Conservation (phyloP, 2,329 filamentous ascomycete genomes). For the Calonectria pseudoreteaudii region DNA sequence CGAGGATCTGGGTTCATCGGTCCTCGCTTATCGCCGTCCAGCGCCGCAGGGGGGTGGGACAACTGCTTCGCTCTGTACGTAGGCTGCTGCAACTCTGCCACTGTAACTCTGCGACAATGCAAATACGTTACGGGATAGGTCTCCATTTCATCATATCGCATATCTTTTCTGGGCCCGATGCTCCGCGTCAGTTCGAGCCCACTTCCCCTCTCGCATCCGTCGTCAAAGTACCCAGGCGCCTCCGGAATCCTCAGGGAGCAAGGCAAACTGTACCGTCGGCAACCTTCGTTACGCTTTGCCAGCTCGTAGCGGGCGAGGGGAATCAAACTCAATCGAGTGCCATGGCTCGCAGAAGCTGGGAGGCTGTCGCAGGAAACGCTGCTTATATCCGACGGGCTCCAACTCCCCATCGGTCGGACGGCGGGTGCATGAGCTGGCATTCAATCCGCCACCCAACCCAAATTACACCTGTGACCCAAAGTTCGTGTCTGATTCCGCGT, state of each 20-base stretch:
- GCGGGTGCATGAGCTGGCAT: neutral
- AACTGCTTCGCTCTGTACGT: neutral
- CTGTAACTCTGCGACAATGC: neutral
- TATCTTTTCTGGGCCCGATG: neutral
- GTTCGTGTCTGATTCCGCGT: conserved; percentile 1
- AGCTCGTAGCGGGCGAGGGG: neutral
- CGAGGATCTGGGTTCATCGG: conserved; percentile 48
- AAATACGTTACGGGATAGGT: neutral
- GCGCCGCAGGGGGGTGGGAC: conserved; percentile 29
- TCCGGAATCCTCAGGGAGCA: neutral
- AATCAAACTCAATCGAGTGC: neutral
- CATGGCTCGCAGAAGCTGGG: neutral
- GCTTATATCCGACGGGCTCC: conserved; percentile 8
- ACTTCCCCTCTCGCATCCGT: neutral
- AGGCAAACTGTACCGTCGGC: neutral
- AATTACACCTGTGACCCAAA: neutral
- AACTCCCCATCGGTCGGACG: neutral
- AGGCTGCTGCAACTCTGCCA: conserved; percentile 5
- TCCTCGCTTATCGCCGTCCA: conserved; percentile 47
- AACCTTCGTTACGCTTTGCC: conserved; percentile 5
- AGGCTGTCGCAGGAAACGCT: conserved; percentile 4
- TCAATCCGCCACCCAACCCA: neutral
- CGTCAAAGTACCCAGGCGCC: neutral
- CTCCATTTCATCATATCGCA: neutral
- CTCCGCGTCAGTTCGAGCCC: neutral